phyloP scores from a whole-genome alignment of 192 early-diverging fungal genomes.

The Podila horticola region DNA sequence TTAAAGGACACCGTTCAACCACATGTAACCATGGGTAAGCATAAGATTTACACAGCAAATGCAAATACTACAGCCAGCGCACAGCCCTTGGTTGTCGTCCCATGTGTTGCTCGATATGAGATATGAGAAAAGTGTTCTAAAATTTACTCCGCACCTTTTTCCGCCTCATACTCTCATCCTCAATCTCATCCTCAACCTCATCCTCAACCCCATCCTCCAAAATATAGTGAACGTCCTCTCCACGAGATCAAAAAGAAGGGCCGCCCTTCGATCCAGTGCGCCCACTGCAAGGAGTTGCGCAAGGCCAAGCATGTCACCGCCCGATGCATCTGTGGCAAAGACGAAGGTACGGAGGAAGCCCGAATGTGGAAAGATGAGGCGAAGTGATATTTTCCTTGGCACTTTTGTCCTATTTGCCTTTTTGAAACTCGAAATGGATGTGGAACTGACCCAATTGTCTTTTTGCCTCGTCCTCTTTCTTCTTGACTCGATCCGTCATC shows the following conservation, averaged over 20 bases:
- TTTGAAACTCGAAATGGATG: no score
- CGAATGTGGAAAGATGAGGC: no score
- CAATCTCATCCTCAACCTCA: neutral
- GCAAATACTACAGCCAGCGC: neutral
- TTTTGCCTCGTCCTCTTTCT: no score
- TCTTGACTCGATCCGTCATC: no score
- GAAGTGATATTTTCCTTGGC: neutral
- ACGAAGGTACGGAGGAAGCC: constrained; percentile 28
- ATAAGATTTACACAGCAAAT: neutral
- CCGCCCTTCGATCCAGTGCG: constrained; percentile 77
- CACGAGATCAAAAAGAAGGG: constrained; percentile 73
- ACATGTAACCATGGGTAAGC: constrained; percentile 60
- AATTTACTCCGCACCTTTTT: neutral
- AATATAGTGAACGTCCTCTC: constrained; percentile 61
- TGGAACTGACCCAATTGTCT: no score
- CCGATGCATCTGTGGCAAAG: constrained; percentile 72
- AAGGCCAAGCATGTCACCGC: constrained; percentile 72
- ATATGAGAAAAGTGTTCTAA: neutral
- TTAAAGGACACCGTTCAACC: constrained; percentile 67
- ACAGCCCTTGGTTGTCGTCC: neutral
- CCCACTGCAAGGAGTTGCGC: constrained; percentile 75
- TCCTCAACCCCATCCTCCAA: neutral
- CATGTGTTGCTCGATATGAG: neutral
- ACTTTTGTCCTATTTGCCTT: neutral
- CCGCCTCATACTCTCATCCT: neutral